These are phyloP conservation scores for Podaxis sp. DNA, from an alignment of 768 basidiomycete genomes.

Conservation along the genomic window DNA sequence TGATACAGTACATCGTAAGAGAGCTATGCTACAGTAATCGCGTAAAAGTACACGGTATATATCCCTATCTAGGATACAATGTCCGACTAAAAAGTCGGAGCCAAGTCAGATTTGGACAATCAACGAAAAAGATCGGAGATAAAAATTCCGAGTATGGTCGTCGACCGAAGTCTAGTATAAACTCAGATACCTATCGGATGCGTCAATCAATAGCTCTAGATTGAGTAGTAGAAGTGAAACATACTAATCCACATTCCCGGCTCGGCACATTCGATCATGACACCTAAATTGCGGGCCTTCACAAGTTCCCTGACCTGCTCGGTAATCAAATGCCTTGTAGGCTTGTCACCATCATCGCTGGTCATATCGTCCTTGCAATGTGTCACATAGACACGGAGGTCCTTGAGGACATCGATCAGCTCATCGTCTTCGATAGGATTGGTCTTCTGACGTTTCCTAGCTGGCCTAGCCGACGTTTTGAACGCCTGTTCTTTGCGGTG, in stretches of 20 bases:
- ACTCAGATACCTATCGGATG: conserved; percentile 13
- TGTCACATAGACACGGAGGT: conserved; percentile 72
- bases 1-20: conserved; percentile 12
- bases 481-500: conserved; percentile 34
- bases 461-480: conserved; percentile 27
- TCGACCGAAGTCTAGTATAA: background rate
- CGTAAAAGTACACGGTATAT: conserved; percentile 10
- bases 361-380: conserved; percentile 83
- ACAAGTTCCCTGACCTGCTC: conserved; percentile 71
- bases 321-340: conserved; percentile 67
- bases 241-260: conserved; percentile 83
- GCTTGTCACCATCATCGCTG: conserved; percentile 39
- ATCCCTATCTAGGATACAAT: background rate
- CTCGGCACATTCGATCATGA: conserved; percentile 65
- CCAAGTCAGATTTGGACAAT: background rate
- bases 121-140: too few relatives aligned
- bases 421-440: conserved; percentile 42
- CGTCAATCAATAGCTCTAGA: background rate
- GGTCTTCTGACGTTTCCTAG: conserved; percentile 38
- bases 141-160: too few relatives aligned
- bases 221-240: conserved; percentile 26
- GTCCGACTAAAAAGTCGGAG: background rate
- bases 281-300: conserved; percentile 61
- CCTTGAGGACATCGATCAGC: conserved; percentile 51
- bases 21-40: conserved; percentile 13